Evolutionary conservation across 805 yeast genomes (phyloP).

Genomic region (Pichia exigua): DNA sequence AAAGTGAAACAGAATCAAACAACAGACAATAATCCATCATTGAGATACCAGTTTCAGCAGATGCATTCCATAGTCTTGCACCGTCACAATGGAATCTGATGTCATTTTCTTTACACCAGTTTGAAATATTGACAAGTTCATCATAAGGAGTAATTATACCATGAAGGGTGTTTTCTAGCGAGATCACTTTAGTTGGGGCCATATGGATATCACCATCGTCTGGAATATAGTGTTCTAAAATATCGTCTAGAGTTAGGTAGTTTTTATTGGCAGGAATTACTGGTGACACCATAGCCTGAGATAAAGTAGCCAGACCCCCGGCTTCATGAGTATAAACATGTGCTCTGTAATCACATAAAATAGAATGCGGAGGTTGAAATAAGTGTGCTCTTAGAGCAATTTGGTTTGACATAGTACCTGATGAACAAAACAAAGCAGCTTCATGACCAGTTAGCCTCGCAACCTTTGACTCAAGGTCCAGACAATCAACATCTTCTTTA

Average conservation of each 20-base stretch:
- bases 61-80: constrained; percentile 88
- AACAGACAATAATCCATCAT: constrained; percentile 61
- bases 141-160: constrained; percentile 77
- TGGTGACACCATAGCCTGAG: constrained; percentile 88
- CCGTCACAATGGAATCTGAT: constrained; percentile 81
- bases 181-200: constrained; percentile 81
- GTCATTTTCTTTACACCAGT: constrained; percentile 55
- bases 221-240: constrained; percentile 47
- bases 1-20: constrained; percentile 85
- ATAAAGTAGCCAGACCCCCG: constrained; percentile 82
- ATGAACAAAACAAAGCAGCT: constrained; percentile 75
- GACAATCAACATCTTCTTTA: constrained; percentile 69
- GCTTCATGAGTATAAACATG: constrained; percentile 84
- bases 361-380: constrained; percentile 73
- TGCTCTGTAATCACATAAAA: constrained; percentile 78
- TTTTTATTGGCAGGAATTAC: constrained; percentile 69
- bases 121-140: constrained; percentile 62
- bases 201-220: constrained; percentile 80
- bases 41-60: constrained; percentile 61
- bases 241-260: constrained; percentile 74
- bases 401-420: constrained; percentile 90
- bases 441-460: constrained; percentile 69
- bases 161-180: constrained; percentile 82
- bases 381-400: constrained; percentile 71
- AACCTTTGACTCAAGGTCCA: constrained; percentile 53